Base-by-base conservation (phyloP, 2,329 filamentous ascomycete genomes). In the Exophiala aquamarina region DNA sequence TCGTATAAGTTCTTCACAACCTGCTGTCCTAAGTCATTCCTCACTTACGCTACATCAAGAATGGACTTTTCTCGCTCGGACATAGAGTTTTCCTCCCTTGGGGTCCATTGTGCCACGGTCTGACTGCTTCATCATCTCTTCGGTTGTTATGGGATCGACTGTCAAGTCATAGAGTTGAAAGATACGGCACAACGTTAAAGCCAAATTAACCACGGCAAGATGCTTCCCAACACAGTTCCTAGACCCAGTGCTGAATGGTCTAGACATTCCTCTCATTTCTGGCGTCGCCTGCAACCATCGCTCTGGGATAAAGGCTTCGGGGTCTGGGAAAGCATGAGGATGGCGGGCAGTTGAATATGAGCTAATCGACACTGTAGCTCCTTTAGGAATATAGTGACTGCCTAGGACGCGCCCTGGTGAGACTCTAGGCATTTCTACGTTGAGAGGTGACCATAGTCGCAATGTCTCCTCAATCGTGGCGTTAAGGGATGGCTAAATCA, bases 381-480 rank as follows among this genome's bases (percentile, higher is more conserved):
- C 28, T n/a, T 31, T 31, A 9, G 28, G 28, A 31, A 31, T 31
- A n/a, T 31, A 31, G 28, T 31, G 28, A n/a, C 28, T n/a, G 9
- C 28, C 28, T n/a, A 31, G n/a, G 9, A 31, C 9, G 9, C 28
- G 28, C n/a, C 28, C 28, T 9, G 28, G 28, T 31, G 28, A 31
- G 28, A 31, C 9, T 31, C 28, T 31, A n/a, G 28, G 28, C 28
- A 31, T 31, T n/a, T 31, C 28, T 9, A 31, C 28, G n/a, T 31
- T 31, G n/a, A 57, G 55, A 10, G 60, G 55, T 17, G 65, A 63
- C 9, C 58, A 60, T 41, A 67, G 52, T 7, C 65, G 59, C 23
- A 67, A 49, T 8, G 56, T 49, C 52, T 68, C 65, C 52, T 62
- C 68, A n/a, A 75, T 61, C 32, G 66, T 69, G 3, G 71, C 72